phyloP scores from a whole-genome alignment of 176 grass and related monocot species.

The Elaeis guineensis region DNA sequence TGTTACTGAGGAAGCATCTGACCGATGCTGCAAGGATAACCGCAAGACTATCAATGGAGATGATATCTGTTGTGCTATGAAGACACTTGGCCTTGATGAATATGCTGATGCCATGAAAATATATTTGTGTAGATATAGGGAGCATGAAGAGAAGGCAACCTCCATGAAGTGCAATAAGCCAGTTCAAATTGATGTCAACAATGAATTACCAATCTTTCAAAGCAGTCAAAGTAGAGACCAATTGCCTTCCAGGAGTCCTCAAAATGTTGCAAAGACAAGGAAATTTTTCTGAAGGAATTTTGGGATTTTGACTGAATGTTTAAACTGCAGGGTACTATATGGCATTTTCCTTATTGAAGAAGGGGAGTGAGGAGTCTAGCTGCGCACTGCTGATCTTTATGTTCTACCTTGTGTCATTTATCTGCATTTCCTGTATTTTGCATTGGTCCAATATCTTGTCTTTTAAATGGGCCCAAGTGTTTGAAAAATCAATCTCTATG shows the following conservation, averaged over 20 bases:
- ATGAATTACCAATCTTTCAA: conserved; percentile 2
- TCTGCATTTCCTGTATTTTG: no score
- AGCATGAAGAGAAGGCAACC: conserved; percentile 36
- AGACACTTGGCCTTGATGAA: conserved; percentile 54
- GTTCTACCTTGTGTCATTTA: no score
- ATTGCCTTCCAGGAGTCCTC: neutral
- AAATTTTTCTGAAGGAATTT: neutral
- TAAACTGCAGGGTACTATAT: no score
- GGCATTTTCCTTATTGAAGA: no score
- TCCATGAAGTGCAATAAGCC: conserved; percentile 9
- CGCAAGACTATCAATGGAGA: conserved; percentile 78
- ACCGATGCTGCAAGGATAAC: conserved; percentile 49
- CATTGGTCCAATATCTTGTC: no score
- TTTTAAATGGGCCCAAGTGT: no score
- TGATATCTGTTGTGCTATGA: conserved; percentile 66
- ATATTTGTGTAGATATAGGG: conserved; percentile 67
- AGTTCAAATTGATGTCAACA: neutral
- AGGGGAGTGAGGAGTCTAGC: no score
- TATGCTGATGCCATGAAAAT: conserved; percentile 63
- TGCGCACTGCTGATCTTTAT: no score
- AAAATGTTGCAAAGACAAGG: neutral
- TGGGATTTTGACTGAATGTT: no score
- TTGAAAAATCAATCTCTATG: no score
- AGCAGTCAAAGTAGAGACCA: neutral
- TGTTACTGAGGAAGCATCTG: conserved; percentile 65